Conservation (phyloP, 805 yeast genomes). For the Saccharomycopsis sp. region DNA sequence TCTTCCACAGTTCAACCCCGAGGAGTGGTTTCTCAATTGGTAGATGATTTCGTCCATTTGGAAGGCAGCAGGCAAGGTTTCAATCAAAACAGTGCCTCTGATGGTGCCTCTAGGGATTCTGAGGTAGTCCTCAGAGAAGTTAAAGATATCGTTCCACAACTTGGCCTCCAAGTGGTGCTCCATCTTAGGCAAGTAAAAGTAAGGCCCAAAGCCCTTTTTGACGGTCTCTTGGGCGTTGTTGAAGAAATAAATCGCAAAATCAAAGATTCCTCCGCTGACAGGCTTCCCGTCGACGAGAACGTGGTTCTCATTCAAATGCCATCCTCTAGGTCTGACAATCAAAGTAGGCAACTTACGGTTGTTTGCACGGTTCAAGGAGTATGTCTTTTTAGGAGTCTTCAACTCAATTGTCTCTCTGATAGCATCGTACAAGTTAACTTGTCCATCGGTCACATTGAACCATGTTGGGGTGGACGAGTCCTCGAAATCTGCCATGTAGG, state of each 20-base stretch:
- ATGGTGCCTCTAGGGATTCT: slow-evolving; percentile 62
- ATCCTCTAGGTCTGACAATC: slow-evolving; percentile 56
- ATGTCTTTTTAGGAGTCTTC: slow-evolving; percentile 34
- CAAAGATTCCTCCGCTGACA: slow-evolving; percentile 58
- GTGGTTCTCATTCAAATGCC: slow-evolving; percentile 68
- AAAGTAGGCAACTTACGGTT: slow-evolving; percentile 41
- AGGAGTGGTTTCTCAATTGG: slow-evolving; percentile 63
- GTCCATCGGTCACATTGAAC: slow-evolving; percentile 61
- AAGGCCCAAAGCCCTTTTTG: slow-evolving; percentile 58
- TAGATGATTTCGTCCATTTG: slow-evolving; percentile 75
- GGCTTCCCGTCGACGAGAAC: slow-evolving; percentile 62
- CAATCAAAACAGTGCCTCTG: slow-evolving; percentile 65
- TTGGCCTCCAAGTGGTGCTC: slow-evolving; percentile 72
- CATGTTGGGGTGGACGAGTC: slow-evolving; percentile 70
- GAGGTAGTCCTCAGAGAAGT: slow-evolving; percentile 55
- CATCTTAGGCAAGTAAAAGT: slow-evolving; percentile 70
- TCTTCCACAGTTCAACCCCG: slow-evolving; percentile 70
- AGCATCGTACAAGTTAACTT: slow-evolving; percentile 63
- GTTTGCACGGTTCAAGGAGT: slow-evolving; percentile 39
- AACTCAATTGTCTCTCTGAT: slow-evolving; percentile 49
- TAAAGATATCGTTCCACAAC: slow-evolving; percentile 69
- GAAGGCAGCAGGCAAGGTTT: slow-evolving; percentile 66
- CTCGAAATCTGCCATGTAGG: slow-evolving; percentile 74
- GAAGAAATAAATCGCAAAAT: slow-evolving; percentile 64
- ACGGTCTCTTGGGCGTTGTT: slow-evolving; percentile 58